Percentiles rank a stretch among this genome's conserved stretches.
Conservation (phyloP, 192 early-diverging fungal genomes). For the Borealophlyctis nickersoniae region DNA sequence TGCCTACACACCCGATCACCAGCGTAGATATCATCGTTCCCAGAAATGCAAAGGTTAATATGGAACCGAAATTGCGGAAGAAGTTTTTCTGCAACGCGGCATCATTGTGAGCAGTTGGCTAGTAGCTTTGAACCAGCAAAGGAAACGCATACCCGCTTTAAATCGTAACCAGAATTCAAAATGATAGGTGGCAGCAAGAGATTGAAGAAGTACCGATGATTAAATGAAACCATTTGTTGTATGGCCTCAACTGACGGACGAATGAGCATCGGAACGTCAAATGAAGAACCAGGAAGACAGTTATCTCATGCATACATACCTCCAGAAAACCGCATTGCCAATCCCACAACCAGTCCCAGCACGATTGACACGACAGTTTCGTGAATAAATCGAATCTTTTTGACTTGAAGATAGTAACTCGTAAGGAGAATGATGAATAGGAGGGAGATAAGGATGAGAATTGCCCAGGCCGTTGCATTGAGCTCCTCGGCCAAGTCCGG, state of each 20-base stretch:
- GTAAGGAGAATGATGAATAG: conserved; percentile 82
- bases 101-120: background rate
- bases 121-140: too few species aligned
- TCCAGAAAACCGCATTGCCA: conserved; percentile 26
- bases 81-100: conserved; percentile 58
- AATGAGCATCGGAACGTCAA: background rate
- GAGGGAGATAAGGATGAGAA: conserved; percentile 82
- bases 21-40: conserved; percentile 91
- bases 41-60: conserved; percentile 88
- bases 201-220: conserved; percentile 93
- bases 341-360: conserved; percentile 62
- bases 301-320: too few species aligned
- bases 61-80: conserved; percentile 84
- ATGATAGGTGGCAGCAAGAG: conserved; percentile 95
- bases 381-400: conserved; percentile 85
- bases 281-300: too few species aligned
- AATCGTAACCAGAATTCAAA: conserved; percentile 91
- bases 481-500: background rate
- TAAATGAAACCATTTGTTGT: conserved; percentile 84
- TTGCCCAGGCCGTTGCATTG: conserved; percentile 42
- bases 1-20: conserved; percentile 65
- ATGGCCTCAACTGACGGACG: conserved; percentile 36
- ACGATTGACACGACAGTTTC: conserved; percentile 95
- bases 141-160: conserved; percentile 76
- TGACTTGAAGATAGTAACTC: conserved; percentile 84